Evolutionary conservation across 306 rosid species (phyloP).

Genomic region (Glycine tomentella): DNA sequence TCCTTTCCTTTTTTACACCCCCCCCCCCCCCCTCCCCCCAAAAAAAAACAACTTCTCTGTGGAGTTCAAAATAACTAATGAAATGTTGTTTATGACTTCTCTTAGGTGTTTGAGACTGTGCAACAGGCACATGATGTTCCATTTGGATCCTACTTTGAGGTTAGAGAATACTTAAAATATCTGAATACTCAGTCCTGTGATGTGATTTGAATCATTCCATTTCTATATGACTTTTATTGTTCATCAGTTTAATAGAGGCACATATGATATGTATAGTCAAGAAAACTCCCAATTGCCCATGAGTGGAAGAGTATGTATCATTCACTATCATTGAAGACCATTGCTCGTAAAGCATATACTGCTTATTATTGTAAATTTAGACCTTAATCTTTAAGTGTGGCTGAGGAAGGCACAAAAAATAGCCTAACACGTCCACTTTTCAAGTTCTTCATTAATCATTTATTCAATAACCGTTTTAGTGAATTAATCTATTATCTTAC

Average conservation of each 20-base stretch:
- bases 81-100: constrained; percentile 35
- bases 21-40: no score
- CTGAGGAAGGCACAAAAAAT: background rate
- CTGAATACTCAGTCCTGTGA: constrained; percentile 11
- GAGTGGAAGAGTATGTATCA: background rate
- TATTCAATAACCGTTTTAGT: constrained; percentile 19
- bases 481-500: background rate
- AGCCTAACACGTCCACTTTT: constrained; percentile 9
- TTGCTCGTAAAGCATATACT: constrained; percentile 9
- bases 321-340: background rate
- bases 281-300: no score
- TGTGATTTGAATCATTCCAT: constrained; percentile 40
- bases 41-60: background rate
- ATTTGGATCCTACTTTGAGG: constrained; percentile 95
- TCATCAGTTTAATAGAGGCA: background rate
- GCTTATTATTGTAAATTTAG: constrained; percentile 14
- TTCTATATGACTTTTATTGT: constrained; percentile 19
- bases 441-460: constrained; percentile 13
- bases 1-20: background rate
- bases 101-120: constrained; percentile 91
- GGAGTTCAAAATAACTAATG: constrained; percentile 14
- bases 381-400: constrained; percentile 24
- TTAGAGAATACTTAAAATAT: constrained; percentile 38
- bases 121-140: constrained; percentile 99
- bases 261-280: no score